Evolutionary conservation across 176 grass and related monocot species (phyloP).

Genomic region (Oryza meridionalis): DNA sequence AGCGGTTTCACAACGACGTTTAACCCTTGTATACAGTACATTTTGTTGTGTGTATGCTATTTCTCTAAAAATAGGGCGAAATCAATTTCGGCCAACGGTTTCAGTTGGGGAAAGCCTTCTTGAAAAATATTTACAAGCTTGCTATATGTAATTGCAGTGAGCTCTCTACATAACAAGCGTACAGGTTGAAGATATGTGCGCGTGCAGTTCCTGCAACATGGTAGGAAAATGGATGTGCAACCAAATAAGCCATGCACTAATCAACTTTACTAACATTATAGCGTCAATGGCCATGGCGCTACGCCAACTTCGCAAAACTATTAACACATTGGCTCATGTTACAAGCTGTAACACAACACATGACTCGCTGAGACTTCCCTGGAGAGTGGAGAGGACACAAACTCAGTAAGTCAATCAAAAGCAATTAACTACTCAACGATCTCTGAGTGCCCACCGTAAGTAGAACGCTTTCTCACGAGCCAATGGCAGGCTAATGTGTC

Average conservation of each 20-base stretch:
- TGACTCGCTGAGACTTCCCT: neutral
- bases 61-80: neutral
- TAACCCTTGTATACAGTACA: neutral
- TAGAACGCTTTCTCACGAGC: slow-evolving; percentile 28
- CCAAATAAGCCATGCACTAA: neutral
- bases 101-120: neutral
- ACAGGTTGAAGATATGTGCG: neutral
- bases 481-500: neutral
- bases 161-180: neutral
- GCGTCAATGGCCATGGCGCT: neutral
- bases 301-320: slow-evolving; percentile 5
- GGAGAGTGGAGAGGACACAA: neutral
- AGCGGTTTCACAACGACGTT: too few relatives aligned
- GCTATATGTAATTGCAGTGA: neutral
- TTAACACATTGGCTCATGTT: slow-evolving; percentile 17
- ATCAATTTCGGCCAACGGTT: neutral
- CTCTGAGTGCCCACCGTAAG: neutral
- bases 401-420: neutral
- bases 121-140: neutral
- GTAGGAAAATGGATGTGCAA: neutral
- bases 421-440: neutral
- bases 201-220: too few relatives aligned
- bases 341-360: slow-evolving; percentile 3
- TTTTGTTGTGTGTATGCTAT: neutral
- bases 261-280: neutral